Conservation (phyloP, 1,139 yeast genomes). For the Taphrina wiesneri region DNA sequence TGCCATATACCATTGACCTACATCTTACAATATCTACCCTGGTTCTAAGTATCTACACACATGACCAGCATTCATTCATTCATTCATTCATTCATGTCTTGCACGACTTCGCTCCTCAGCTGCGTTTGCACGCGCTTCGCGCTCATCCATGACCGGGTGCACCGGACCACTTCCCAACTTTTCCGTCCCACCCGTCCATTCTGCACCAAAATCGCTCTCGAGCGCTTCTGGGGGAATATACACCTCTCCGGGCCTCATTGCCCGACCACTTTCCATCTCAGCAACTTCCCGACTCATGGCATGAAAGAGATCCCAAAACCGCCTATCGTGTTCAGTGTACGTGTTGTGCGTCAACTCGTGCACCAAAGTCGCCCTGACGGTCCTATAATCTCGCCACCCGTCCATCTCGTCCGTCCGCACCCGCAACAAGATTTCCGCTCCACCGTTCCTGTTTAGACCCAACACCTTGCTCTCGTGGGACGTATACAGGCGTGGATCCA, state of each 20-base stretch:
- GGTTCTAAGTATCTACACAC: too few species aligned
- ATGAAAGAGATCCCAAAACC: slow-evolving; percentile 48
- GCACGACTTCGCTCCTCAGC: slow-evolving; percentile 13
- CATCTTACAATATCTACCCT: neutral
- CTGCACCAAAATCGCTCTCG: neutral
- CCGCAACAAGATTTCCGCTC: slow-evolving; percentile 48
- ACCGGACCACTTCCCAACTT: neutral
- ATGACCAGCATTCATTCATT: neutral
- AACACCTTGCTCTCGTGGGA: slow-evolving; percentile 42
- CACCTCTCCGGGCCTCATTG: slow-evolving; percentile 43
- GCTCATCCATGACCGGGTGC: neutral
- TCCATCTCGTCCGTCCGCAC: slow-evolving; percentile 49
- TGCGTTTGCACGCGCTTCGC: slow-evolving; percentile 25
- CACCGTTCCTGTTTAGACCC: slow-evolving; percentile 48
- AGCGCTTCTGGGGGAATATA: slow-evolving; percentile 18
- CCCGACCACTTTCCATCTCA: slow-evolving; percentile 39
- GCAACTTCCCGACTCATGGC: slow-evolving; percentile 45
- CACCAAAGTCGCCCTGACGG: slow-evolving; percentile 47
- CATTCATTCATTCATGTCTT: neutral
- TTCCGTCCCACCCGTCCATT: slow-evolving; percentile 1
- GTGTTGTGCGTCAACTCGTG: slow-evolving; percentile 50
- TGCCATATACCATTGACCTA: neutral
- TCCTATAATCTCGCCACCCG: slow-evolving; percentile 48
- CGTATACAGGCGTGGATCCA: slow-evolving; percentile 49
- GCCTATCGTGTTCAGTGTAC: slow-evolving; percentile 46